Evolutionary conservation across 495 filamentous ascomycete species (phyloP).

Genomic region (Xylaria cubensis): DNA sequence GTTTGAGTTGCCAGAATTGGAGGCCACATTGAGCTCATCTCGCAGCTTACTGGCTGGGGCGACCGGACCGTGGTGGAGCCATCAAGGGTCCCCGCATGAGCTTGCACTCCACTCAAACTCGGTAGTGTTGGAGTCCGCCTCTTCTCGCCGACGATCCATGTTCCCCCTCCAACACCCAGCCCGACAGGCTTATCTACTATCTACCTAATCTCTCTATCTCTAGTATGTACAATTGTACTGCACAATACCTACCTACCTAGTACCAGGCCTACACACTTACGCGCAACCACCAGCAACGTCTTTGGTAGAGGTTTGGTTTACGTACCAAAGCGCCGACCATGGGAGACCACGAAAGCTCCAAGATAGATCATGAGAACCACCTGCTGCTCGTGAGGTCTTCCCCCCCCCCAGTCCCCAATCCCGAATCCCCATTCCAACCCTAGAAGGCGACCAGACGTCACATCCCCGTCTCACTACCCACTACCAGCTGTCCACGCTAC

Average conservation of each 20-base stretch:
- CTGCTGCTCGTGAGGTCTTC: slow-evolving; percentile 50
- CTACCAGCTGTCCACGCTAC: neutral
- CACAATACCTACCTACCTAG: neutral
- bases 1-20: slow-evolving; percentile 17
- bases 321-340: slow-evolving; percentile 37
- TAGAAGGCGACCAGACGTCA: neutral
- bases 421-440: neutral
- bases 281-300: neutral
- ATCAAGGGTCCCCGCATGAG: neutral
- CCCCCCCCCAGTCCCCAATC: neutral
- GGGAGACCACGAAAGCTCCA: slow-evolving; percentile 51
- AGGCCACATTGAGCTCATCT: neutral
- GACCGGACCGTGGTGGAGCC: slow-evolving; percentile 17
- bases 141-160: slow-evolving; percentile 12
- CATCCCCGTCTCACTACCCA: neutral
- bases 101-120: slow-evolving; percentile 9
- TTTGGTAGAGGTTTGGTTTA: neutral
- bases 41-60: slow-evolving; percentile 15
- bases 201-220: neutral
- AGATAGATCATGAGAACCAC: slow-evolving; percentile 57
- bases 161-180: neutral
- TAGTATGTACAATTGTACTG: too few species aligned
- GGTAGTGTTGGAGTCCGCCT: slow-evolving; percentile 7
- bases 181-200: slow-evolving; percentile 3
- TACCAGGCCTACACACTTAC: neutral